phyloP scores from a whole-genome alignment of 2,329 filamentous ascomycete genomes.

The Epichloe coenophiala region DNA sequence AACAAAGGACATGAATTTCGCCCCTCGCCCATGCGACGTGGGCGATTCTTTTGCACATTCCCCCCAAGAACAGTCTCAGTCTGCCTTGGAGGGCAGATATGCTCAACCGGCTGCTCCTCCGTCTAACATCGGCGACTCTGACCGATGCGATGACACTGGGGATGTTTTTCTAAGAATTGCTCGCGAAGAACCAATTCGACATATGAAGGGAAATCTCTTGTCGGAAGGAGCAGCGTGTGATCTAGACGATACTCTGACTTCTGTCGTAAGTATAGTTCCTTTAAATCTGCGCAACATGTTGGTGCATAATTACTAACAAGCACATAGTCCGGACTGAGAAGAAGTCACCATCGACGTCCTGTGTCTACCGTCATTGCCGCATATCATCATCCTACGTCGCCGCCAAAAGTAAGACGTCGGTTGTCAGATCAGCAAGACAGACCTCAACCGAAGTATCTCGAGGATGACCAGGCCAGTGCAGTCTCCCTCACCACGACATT shows the following conservation, averaged over 20 bases:
- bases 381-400: slow-evolving; percentile 31
- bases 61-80: slow-evolving; percentile 34
- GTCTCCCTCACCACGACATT: slow-evolving; percentile 30
- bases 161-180: slow-evolving; percentile 48
- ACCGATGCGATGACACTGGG: slow-evolving; percentile 34
- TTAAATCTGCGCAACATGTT: neutral
- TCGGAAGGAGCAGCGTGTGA: slow-evolving; percentile 1
- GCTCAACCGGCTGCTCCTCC: neutral
- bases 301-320: slow-evolving; percentile 1
- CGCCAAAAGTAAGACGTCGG: slow-evolving; percentile 36
- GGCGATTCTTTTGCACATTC: slow-evolving; percentile 29
- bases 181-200: slow-evolving; percentile 34
- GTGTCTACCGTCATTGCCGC: slow-evolving; percentile 37
- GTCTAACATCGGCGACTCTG: neutral
- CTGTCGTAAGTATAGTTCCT: slow-evolving; percentile 30
- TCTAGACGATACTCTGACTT: slow-evolving; percentile 21
- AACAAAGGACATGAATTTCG: slow-evolving; percentile 37
- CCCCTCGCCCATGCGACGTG: slow-evolving; percentile 28
- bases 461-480: slow-evolving; percentile 29
- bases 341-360: slow-evolving; percentile 36
- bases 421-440: slow-evolving; percentile 44
- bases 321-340: slow-evolving; percentile 32
- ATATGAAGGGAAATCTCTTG: slow-evolving; percentile 19
- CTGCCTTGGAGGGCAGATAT: slow-evolving; percentile 33
- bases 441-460: slow-evolving; percentile 23